These are phyloP conservation scores for Aquanectria penicillioides DNA, from an alignment of 2,329 filamentous ascomycete species.

Conservation along the genomic window DNA sequence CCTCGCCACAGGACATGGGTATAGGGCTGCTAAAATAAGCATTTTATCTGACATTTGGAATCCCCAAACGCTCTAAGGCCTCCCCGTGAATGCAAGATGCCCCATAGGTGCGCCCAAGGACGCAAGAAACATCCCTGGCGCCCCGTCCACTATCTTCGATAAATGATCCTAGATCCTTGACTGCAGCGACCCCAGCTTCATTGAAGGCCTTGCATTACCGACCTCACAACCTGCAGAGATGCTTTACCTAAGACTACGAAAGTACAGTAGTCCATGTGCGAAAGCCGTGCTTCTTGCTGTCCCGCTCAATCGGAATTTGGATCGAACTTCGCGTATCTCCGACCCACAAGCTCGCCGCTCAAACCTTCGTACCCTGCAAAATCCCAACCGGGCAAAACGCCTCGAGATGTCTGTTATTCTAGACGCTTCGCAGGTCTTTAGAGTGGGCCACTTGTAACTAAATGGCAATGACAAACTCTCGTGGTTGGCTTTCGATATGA, in stretches of 20 bases:
- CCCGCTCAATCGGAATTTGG: constrained; percentile 11
- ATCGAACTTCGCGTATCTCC: constrained; percentile 6
- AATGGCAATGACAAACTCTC: too few species aligned
- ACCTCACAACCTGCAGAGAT: not conserved
- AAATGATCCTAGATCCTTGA: constrained; percentile 11
- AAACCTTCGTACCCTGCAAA: not conserved
- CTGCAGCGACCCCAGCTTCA: constrained; percentile 9
- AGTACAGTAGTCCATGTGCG: not conserved
- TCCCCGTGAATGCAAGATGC: constrained; percentile 16
- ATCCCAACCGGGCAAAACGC: not conserved
- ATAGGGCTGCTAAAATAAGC: constrained; percentile 2
- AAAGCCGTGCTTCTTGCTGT: not conserved
- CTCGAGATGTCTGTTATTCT: not conserved
- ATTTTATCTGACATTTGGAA: not conserved
- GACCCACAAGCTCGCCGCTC: constrained; percentile 1
- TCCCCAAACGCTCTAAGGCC: not conserved
- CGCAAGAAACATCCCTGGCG: constrained; percentile 10
- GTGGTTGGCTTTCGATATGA: too few species aligned
- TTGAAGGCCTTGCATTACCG: constrained; percentile 7
- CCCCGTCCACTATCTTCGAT: constrained; percentile 13
- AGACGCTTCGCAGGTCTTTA: too few species aligned
- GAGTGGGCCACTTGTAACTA: too few species aligned
- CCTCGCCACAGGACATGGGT: constrained; percentile 8
- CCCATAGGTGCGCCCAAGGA: constrained; percentile 6
- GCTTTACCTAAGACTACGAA: not conserved